Conservation (phyloP, 2,329 filamentous ascomycete species). For the Camillea tinctor region DNA sequence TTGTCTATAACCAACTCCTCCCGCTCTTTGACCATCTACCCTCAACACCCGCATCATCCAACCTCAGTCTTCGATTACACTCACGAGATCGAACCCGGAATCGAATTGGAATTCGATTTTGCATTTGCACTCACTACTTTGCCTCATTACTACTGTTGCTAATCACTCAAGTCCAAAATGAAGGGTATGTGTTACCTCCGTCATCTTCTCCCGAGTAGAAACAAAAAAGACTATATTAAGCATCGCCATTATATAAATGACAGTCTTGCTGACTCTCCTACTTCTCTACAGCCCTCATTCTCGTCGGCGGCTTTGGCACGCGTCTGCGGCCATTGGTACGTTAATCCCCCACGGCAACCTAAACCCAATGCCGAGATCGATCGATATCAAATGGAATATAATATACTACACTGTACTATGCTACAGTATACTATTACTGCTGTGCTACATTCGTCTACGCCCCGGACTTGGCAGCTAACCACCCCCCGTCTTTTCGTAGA, state of each 20-base stretch:
- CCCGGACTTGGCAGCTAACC: slow-evolving; percentile 20
- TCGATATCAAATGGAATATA: too few relatives aligned
- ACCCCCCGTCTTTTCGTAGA: slow-evolving; percentile 52
- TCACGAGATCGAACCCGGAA: background rate
- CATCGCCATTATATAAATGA: background rate
- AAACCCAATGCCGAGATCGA: slow-evolving; percentile 5
- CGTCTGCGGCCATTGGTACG: slow-evolving; percentile 92
- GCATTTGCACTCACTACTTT: slow-evolving; percentile 1
- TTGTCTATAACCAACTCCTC: background rate
- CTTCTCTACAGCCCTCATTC: slow-evolving; percentile 75
- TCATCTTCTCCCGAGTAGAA: too few relatives aligned
- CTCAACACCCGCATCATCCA: background rate
- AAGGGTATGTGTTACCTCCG: slow-evolving; percentile 35
- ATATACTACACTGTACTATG: too few relatives aligned
- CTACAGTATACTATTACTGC: background rate
- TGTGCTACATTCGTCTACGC: slow-evolving; percentile 5
- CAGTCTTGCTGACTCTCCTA: slow-evolving; percentile 10
- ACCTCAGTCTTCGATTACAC: background rate
- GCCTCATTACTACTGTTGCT: background rate
- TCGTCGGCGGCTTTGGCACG: slow-evolving; percentile 98
- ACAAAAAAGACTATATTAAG: slow-evolving; percentile 16
- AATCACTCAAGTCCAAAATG: slow-evolving; percentile 30
- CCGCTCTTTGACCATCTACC: background rate
- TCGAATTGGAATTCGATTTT: background rate
- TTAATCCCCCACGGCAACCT: slow-evolving; percentile 22